These are phyloP conservation scores for Globisporangium rhizosaccharum DNA, from an alignment of 352 stramenopile genomes.

Conservation along the genomic window DNA sequence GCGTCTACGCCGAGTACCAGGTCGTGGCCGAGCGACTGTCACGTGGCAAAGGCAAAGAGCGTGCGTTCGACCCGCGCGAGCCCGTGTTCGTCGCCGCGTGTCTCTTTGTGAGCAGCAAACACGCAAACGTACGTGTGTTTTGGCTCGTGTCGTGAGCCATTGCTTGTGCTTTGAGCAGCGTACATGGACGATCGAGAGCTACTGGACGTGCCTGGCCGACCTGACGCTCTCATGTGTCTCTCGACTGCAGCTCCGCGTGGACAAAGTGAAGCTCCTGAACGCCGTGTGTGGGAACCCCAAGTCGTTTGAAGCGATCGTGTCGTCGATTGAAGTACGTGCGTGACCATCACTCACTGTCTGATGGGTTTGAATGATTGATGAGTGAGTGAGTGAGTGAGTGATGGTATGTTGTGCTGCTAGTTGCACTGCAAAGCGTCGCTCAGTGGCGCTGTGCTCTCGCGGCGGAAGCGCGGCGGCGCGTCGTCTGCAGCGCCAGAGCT, in stretches of 20 bases:
- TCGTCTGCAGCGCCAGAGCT: not conserved
- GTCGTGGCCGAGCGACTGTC: slow-evolving; percentile 23
- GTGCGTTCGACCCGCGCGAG: slow-evolving; percentile 31
- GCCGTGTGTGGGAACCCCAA: slow-evolving; percentile 55
- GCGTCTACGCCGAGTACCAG: slow-evolving; percentile 57
- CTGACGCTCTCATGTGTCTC: not conserved
- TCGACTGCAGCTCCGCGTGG: slow-evolving; percentile 39
- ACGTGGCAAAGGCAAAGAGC: slow-evolving; percentile 16
- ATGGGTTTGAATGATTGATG: not conserved
- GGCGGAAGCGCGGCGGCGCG: slow-evolving; percentile 20
- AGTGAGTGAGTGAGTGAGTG: not conserved
- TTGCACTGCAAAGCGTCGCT: slow-evolving; percentile 37
- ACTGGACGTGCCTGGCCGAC: too few species aligned
- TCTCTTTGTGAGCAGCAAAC: slow-evolving; percentile 60
- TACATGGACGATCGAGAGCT: too few species aligned
- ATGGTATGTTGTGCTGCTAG: slow-evolving; percentile 11
- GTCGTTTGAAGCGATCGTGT: slow-evolving; percentile 61
- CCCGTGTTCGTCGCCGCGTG: slow-evolving; percentile 62
- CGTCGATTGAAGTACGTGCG: slow-evolving; percentile 46
- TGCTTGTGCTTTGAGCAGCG: not conserved
- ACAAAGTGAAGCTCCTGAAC: slow-evolving; percentile 49
- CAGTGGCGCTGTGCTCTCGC: slow-evolving; percentile 29
- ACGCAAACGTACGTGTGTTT: slow-evolving; percentile 32
- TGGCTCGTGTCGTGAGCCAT: not conserved
- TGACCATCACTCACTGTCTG: not conserved